phyloP scores from a whole-genome alignment of 2,329 filamentous ascomycete species.

The Colletotrichum sidae region DNA sequence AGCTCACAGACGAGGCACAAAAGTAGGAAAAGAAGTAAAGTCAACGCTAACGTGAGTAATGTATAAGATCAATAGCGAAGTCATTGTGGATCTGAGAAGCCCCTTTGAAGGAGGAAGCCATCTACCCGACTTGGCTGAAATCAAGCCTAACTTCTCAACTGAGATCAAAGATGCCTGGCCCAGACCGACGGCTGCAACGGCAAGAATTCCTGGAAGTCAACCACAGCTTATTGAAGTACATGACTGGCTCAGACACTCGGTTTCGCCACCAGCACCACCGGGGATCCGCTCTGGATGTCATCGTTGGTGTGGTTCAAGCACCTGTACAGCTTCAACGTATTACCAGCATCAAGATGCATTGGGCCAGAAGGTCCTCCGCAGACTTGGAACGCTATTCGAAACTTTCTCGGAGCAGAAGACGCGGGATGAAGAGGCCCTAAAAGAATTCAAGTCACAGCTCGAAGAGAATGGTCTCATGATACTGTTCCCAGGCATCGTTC shows the following conservation, averaged over 20 bases:
- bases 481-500: conserved; percentile 41
- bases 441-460: conserved; percentile 34
- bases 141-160: neutral
- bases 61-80: conserved; percentile 43
- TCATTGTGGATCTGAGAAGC: conserved; percentile 45
- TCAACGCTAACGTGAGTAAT: conserved; percentile 1
- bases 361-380: neutral
- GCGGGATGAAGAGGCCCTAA: neutral
- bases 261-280: neutral
- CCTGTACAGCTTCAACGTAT: neutral
- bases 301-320: neutral
- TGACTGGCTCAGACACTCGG: neutral
- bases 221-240: neutral
- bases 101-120: conserved; percentile 39
- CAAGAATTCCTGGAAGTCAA: too few species aligned
- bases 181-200: neutral
- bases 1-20: neutral
- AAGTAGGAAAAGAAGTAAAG: too few species aligned
- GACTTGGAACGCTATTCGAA: neutral
- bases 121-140: neutral
- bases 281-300: too few species aligned
- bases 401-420: neutral
- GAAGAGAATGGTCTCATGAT: conserved; percentile 35
- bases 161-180: neutral
- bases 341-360: neutral